Conservation (phyloP, 345 rosid species). For the Salix exigua region DNA sequence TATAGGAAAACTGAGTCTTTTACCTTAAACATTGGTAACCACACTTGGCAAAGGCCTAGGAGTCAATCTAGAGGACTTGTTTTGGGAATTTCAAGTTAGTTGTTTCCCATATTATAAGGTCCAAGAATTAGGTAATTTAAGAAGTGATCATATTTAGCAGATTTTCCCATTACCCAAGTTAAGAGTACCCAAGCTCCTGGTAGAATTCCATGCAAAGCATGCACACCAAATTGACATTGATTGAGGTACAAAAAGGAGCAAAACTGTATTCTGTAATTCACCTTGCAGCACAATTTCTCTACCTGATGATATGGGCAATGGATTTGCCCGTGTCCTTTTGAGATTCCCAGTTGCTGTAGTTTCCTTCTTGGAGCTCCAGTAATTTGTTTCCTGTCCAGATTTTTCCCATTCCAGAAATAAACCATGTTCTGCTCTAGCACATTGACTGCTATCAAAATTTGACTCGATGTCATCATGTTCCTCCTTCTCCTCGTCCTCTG, state of each 20-base stretch:
- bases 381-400: constrained; percentile 4
- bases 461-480: neutral
- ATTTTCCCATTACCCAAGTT: neutral
- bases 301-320: constrained; percentile 7
- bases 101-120: neutral
- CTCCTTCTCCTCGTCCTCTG: neutral
- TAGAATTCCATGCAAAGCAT: neutral
- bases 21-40: neutral
- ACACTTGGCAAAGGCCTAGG: neutral
- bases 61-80: neutral
- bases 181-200: neutral
- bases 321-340: neutral
- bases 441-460: constrained; percentile 5
- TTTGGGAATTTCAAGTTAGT: neutral
- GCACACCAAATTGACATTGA: neutral
- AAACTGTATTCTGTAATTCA: neutral
- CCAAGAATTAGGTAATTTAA: neutral
- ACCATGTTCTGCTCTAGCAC: neutral
- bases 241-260: neutral
- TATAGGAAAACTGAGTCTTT: neutral
- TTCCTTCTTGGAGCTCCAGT: constrained; percentile 20
- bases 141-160: neutral
- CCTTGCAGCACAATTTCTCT: neutral
- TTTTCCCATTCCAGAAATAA: constrained; percentile 11
- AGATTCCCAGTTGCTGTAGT: neutral